Percentiles rank a stretch among this genome's conserved stretches.
Conservation (phyloP, 257 asterid genomes). For the Fraxinus cuspidata region DNA sequence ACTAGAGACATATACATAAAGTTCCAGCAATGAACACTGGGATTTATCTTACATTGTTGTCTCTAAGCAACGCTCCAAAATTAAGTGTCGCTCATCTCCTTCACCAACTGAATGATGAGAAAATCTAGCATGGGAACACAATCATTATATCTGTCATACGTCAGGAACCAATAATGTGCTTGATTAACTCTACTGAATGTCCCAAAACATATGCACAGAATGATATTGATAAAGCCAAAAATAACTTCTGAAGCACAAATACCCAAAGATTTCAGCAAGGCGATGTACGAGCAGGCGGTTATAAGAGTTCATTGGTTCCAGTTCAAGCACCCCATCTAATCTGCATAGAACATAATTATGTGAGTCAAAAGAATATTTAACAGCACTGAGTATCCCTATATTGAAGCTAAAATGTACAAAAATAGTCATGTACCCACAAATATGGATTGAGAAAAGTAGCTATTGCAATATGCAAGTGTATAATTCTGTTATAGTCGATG, state of each 20-base stretch:
- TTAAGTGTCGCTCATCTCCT: slow-evolving; percentile 79
- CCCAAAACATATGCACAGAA: slow-evolving; percentile 17
- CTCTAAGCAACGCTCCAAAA: slow-evolving; percentile 81
- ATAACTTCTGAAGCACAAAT: slow-evolving; percentile 21
- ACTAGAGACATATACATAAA: slow-evolving; percentile 1
- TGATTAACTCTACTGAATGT: slow-evolving; percentile 8
- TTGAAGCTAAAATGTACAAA: slow-evolving; percentile 8
- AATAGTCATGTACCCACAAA: not conserved
- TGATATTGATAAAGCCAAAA: not conserved
- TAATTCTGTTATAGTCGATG: not conserved
- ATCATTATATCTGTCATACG: slow-evolving; percentile 21
- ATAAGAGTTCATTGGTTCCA: slow-evolving; percentile 83
- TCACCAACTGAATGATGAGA: slow-evolving; percentile 92
- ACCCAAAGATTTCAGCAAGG: slow-evolving; percentile 95
- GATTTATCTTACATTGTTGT: slow-evolving; percentile 67
- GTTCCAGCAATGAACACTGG: slow-evolving; percentile 4
- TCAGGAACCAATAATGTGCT: slow-evolving; percentile 14
- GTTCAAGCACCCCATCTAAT: slow-evolving; percentile 64
- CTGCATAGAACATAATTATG: slow-evolving; percentile 46
- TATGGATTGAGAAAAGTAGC: not conserved
- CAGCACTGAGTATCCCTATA: not conserved
- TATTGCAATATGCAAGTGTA: not conserved
- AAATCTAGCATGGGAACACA: slow-evolving; percentile 54
- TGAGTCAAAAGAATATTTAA: slow-evolving; percentile 13
- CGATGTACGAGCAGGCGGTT: slow-evolving; percentile 84